Base-by-base conservation (phyloP, 75 land plant species). In the Chamaecyparis obtusa region DNA sequence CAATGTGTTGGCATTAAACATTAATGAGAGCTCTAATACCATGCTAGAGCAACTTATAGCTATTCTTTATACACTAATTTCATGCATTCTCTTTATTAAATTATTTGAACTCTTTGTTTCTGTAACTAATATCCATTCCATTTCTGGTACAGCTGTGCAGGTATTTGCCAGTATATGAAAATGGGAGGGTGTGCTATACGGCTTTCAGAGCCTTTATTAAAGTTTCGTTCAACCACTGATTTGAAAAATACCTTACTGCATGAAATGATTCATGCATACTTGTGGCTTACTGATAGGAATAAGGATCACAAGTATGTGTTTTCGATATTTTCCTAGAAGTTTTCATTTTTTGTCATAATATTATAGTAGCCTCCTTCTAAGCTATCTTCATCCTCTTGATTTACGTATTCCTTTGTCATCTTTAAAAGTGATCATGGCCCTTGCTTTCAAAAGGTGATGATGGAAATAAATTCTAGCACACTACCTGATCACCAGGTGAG, bases 231-330 rank as follows among this genome's bases (percentile, higher is more conserved):
- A 32, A 56, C 77, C 35, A 36, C 57, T 35, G 93, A 92, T 36
- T 57, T 92, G 19, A 92, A 92, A 78, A 87, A 91, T 60, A 88
- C 90, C 10, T 80, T 92, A 74, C 85, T 92, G 39, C 93, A 92
- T 89, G 93, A 91, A 85, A 92, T 92, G 93, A 92, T 92, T 27
- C 93, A 92, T 87, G 93, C 93, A 16, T 91, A 87, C 85, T 77
- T 92, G 86, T 92, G 80, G 77, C 51, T 91, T 21, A 84, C 83
- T n/a, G 46, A 87, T 54, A 84, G 85, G 21, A 91, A 89, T 81
- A 87, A 83, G 16, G 90, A 92, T 79, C 92, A 89, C 69, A 86
- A 87, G 92, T 91, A 89, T 83, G 85, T 48, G 76, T 82, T 15
- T 19, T 37, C 5, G 13, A 56, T 55, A 43, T 67, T 55, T 15